phyloP scores from a whole-genome alignment of 2,329 filamentous ascomycete species.

The Fusarium sp. region DNA sequence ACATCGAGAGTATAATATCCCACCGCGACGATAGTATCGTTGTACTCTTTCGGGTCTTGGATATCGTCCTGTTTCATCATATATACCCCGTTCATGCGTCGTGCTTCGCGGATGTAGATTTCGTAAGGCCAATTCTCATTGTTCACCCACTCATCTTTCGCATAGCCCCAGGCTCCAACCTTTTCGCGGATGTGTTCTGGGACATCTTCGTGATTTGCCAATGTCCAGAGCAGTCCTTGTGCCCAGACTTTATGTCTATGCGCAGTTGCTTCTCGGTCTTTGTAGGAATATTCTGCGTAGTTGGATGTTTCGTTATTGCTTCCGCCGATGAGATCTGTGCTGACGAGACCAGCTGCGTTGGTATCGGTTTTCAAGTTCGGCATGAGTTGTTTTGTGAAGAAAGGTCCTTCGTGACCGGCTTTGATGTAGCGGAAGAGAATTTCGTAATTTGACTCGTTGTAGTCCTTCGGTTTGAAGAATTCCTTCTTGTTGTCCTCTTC shows the following conservation, averaged over 20 bases:
- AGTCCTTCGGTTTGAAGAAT: slow-evolving; percentile 27
- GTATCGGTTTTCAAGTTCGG: slow-evolving; percentile 33
- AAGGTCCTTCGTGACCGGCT: slow-evolving; percentile 11
- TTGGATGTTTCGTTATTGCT: slow-evolving; percentile 26
- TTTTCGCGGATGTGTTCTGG: background rate
- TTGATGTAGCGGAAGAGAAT: slow-evolving; percentile 32
- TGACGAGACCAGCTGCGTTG: slow-evolving; percentile 31
- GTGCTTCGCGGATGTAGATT: slow-evolving; percentile 28
- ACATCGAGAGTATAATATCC: slow-evolving; percentile 31
- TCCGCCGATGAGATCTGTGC: slow-evolving; percentile 31
- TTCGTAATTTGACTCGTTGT: slow-evolving; percentile 28
- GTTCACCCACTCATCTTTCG: slow-evolving; percentile 24
- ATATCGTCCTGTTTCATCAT: slow-evolving; percentile 33
- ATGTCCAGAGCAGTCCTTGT: slow-evolving; percentile 28
- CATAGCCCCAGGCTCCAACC: slow-evolving; percentile 16
- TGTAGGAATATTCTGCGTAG: slow-evolving; percentile 32
- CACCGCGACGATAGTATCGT: slow-evolving; percentile 14
- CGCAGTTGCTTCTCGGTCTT: slow-evolving; percentile 3
- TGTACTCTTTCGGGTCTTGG: slow-evolving; percentile 7
- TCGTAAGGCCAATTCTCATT: slow-evolving; percentile 33
- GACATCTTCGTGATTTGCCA: slow-evolving; percentile 23
- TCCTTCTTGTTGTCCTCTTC: slow-evolving; percentile 18
- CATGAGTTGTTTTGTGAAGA: slow-evolving; percentile 33
- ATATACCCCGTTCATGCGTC: slow-evolving; percentile 28
- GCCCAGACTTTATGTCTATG: slow-evolving; percentile 22